phyloP scores from a whole-genome alignment of 768 basidiomycete genomes.

The Boletales sp. region DNA sequence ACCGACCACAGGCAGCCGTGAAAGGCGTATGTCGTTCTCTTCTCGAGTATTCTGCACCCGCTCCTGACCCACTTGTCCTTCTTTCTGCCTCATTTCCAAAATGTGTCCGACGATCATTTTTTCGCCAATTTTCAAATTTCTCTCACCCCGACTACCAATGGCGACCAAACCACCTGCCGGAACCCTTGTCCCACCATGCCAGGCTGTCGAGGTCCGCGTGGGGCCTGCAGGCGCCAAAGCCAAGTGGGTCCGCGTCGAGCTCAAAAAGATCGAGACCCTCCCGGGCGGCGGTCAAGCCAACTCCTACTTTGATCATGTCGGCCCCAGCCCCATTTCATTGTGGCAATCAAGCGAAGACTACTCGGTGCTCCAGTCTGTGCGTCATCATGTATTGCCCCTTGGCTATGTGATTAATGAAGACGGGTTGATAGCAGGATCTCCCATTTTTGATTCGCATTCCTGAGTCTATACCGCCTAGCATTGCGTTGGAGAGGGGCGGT shows the following conservation, averaged over 20 bases:
- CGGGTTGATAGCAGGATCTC: conserved; percentile 65
- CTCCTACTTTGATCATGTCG: conserved; percentile 77
- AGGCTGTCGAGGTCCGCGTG: conserved; percentile 86
- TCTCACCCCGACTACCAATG: too few relatives aligned
- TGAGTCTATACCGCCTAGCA: conserved; percentile 84
- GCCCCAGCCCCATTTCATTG: conserved; percentile 75
- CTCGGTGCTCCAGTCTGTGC: conserved; percentile 61
- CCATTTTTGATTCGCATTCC: conserved; percentile 90
- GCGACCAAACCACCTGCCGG: too few relatives aligned
- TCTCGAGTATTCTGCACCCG: neutral
- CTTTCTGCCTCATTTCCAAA: neutral
- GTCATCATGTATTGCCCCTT: conserved; percentile 8
- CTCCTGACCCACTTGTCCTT: conserved; percentile 6
- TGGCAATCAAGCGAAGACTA: conserved; percentile 83
- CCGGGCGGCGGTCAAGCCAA: conserved; percentile 67
- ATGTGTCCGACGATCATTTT: too few relatives aligned
- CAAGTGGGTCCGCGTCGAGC: conserved; percentile 88
- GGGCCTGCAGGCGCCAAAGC: conserved; percentile 76
- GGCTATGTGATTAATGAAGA: conserved; percentile 3
- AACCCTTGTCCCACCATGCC: neutral
- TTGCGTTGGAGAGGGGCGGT: conserved; percentile 77
- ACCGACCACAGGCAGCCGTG: conserved; percentile 78
- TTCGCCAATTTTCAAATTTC: neutral
- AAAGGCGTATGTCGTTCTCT: conserved; percentile 63
- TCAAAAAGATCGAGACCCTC: conserved; percentile 85